These are phyloP conservation scores for Colletotrichum eremochloae DNA, from an alignment of 2,329 filamentous ascomycete species.

Conservation along the genomic window DNA sequence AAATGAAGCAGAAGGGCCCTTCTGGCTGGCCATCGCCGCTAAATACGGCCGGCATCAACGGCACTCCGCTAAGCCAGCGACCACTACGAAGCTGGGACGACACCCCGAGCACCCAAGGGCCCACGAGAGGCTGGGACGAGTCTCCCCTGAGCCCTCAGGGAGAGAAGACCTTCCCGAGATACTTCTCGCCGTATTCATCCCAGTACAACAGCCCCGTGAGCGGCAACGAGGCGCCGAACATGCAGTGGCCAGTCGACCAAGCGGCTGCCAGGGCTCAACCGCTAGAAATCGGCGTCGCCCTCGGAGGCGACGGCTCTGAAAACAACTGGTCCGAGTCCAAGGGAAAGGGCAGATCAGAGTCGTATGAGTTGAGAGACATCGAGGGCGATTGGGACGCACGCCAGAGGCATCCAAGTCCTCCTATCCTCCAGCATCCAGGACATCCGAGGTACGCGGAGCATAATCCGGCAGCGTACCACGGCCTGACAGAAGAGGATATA, in stretches of 20 bases:
- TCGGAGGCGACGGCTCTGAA: conserved; percentile 55
- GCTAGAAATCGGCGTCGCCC: conserved; percentile 57
- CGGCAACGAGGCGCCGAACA: conserved; percentile 52
- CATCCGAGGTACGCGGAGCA: conserved; percentile 46
- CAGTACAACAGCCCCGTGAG: conserved; percentile 66
- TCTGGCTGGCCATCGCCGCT: conserved; percentile 59
- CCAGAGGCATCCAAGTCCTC: conserved; percentile 50
- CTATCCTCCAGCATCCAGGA: conserved; percentile 61
- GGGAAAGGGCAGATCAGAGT: conserved; percentile 61
- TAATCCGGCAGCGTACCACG: conserved; percentile 44
- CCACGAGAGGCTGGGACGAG: conserved; percentile 64
- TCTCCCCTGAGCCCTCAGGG: conserved; percentile 62
- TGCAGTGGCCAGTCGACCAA: conserved; percentile 54
- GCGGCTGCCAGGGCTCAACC: conserved; percentile 33
- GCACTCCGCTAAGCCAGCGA: conserved; percentile 51
- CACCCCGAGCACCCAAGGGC: conserved; percentile 67
- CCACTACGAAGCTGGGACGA: conserved; percentile 62
- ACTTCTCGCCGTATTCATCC: conserved; percentile 72
- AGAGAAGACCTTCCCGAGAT: conserved; percentile 58
- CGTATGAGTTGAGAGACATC: conserved; percentile 65
- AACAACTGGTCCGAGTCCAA: conserved; percentile 47
- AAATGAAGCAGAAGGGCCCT: conserved; percentile 51
- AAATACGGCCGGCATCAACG: conserved; percentile 43
- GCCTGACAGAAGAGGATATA: conserved; percentile 42
- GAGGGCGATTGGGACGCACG: conserved; percentile 50